Conservation (phyloP, 2,329 filamentous ascomycete genomes). For the Hymenoscyphus fraxineus region DNA sequence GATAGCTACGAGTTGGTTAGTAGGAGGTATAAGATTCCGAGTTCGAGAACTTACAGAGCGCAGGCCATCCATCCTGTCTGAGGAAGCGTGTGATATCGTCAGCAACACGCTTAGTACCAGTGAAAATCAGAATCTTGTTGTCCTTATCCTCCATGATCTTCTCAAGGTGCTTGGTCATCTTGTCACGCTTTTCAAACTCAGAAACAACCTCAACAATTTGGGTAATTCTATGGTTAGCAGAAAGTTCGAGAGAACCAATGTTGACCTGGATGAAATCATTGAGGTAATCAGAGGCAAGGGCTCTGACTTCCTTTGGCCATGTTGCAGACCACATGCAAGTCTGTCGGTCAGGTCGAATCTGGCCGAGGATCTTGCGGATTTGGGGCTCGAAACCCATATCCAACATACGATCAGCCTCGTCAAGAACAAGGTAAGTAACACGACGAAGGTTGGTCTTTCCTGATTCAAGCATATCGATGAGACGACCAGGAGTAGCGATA, state of each 20-base stretch:
- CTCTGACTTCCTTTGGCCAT: conserved; percentile 97
- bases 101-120: conserved; percentile 87
- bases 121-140: conserved; percentile 96
- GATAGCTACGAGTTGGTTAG: conserved; percentile 63
- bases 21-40: conserved; percentile 43
- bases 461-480: conserved; percentile 98
- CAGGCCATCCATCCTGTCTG: conserved; percentile 96
- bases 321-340: conserved; percentile 99
- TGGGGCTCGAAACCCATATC: conserved; percentile 99
- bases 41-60: conserved; percentile 69
- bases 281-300: conserved; percentile 85
- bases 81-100: conserved; percentile 98
- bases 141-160: conserved; percentile 95
- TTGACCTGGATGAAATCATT: conserved; percentile 98
- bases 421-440: conserved; percentile 96
- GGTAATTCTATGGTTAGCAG: conserved; percentile 96
- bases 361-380: conserved; percentile 96
- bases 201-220: conserved; percentile 96
- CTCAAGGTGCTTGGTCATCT: conserved; percentile 96
- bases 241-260: conserved; percentile 92
- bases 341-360: conserved; percentile 97
- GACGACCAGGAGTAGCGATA: conserved; percentile 94
- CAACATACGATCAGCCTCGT: conserved; percentile 98
- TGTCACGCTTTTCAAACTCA: conserved; percentile 96
- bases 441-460: conserved; percentile 97